Percentiles rank a stretch among this genome's conserved stretches.
Conservation (phyloP, 169 alveolate genomes). For the Eimeria falciformis region DNA sequence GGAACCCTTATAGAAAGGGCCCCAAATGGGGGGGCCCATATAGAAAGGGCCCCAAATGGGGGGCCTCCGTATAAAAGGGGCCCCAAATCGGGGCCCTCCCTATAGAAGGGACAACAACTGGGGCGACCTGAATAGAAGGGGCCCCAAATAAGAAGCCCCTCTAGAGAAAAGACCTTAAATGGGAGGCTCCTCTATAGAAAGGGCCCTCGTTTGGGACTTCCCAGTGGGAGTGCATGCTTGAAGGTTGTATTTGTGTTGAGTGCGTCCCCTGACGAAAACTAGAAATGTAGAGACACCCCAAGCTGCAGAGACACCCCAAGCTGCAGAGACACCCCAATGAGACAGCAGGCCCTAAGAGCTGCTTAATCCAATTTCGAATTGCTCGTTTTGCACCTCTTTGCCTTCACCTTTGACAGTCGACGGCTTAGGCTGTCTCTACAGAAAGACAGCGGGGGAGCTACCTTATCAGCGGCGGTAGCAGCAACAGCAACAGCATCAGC, state of each 20-base stretch:
- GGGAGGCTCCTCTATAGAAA: not conserved
- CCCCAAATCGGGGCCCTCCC: not conserved
- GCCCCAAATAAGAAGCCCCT: not conserved
- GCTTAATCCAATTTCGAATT: not conserved
- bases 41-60: not conserved
- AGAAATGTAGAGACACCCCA: not conserved
- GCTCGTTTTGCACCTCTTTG: not conserved
- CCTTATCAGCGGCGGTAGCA: not conserved
- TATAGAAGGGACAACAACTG: not conserved
- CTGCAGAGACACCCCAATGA: not conserved
- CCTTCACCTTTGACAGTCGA: not conserved
- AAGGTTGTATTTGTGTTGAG: not conserved
- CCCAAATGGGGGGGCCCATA: not conserved
- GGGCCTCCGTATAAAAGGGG: not conserved
- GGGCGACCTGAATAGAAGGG: not conserved
- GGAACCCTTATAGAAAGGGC: not conserved
- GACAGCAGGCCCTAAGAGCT: too few species aligned
- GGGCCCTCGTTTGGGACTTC: not conserved
- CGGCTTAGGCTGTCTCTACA: not conserved
- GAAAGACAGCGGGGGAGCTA: not conserved
- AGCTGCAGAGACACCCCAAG: conserved; percentile 12
- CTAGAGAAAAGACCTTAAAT: not conserved
- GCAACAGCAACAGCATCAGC: not conserved
- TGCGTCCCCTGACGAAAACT: not conserved
- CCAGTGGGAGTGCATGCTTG: not conserved